Evolutionary conservation across 768 basidiomycete genomes (phyloP).

Genomic region (Kwoniella pini): DNA sequence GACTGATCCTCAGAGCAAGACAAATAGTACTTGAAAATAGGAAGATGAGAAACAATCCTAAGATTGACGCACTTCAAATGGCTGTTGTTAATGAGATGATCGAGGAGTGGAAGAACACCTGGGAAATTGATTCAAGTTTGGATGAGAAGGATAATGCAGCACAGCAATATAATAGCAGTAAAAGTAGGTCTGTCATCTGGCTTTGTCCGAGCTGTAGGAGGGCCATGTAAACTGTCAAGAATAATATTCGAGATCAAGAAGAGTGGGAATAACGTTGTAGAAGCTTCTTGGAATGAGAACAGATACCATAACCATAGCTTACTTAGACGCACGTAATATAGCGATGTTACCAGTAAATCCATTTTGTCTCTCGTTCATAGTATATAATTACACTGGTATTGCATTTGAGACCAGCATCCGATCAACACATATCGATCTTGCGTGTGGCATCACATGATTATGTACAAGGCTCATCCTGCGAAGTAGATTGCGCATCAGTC

Average conservation of each 20-base stretch:
- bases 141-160: neutral
- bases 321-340: too few relatives aligned
- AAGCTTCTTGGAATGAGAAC: too few relatives aligned
- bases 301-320: too few relatives aligned
- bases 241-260: neutral
- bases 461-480: too few relatives aligned
- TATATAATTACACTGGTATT: too few relatives aligned
- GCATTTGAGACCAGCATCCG: too few relatives aligned
- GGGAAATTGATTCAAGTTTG: neutral
- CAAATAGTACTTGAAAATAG: constrained; percentile 16
- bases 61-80: neutral
- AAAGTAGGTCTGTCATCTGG: constrained; percentile 8
- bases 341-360: too few relatives aligned
- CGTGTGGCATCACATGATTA: too few relatives aligned
- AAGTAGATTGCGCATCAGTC: constrained; percentile 60
- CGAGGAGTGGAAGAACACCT: neutral
- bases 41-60: neutral
- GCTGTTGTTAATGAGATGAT: neutral
- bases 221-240: constrained; percentile 1
- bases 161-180: neutral
- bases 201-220: constrained; percentile 16
- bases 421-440: too few relatives aligned
- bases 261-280: too few relatives aligned
- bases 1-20: constrained; percentile 25
- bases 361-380: too few relatives aligned